These are phyloP conservation scores for Naganishia friedmannii DNA, from an alignment of 768 basidiomycete genomes.

Conservation along the genomic window DNA sequence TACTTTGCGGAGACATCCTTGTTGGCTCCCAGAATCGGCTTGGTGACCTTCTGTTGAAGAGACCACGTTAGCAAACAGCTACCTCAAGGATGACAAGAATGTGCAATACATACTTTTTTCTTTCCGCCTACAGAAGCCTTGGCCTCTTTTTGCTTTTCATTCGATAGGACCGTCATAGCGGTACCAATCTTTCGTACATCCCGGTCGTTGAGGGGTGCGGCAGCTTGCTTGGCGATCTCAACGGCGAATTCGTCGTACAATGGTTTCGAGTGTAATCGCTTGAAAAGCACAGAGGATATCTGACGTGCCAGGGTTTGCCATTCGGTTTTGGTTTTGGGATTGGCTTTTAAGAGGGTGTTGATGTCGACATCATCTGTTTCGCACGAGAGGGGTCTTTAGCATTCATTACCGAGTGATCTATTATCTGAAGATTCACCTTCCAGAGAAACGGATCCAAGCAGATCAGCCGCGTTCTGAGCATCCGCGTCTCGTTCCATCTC, in stretches of 20 bases:
- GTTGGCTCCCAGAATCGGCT: constrained; percentile 71
- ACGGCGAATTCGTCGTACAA: constrained; percentile 81
- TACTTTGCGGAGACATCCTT: constrained; percentile 54
- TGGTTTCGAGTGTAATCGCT: constrained; percentile 75
- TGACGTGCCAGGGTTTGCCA: constrained; percentile 70
- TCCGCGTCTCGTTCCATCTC: constrained; percentile 83
- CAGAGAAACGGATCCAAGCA: constrained; percentile 65
- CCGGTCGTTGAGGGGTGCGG: constrained; percentile 75
- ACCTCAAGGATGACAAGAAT: background rate
- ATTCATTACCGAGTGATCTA: background rate
- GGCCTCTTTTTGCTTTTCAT: constrained; percentile 91
- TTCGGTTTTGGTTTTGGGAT: constrained; percentile 86
- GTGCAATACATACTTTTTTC: constrained; percentile 62
- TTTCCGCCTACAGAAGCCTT: constrained; percentile 81
- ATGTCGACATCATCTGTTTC: constrained; percentile 33
- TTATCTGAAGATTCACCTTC: constrained; percentile 28
- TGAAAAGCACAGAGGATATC: constrained; percentile 72
- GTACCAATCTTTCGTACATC: constrained; percentile 88
- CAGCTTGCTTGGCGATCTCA: constrained; percentile 72
- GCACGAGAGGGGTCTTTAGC: background rate
- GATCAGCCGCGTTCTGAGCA: constrained; percentile 73
- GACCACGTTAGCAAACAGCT: background rate
- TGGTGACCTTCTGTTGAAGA: constrained; percentile 57
- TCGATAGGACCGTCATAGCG: constrained; percentile 77
- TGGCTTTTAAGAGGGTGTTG: constrained; percentile 55